Conservation (phyloP, 257 asterid species). For the Anisodus acutangulus region DNA sequence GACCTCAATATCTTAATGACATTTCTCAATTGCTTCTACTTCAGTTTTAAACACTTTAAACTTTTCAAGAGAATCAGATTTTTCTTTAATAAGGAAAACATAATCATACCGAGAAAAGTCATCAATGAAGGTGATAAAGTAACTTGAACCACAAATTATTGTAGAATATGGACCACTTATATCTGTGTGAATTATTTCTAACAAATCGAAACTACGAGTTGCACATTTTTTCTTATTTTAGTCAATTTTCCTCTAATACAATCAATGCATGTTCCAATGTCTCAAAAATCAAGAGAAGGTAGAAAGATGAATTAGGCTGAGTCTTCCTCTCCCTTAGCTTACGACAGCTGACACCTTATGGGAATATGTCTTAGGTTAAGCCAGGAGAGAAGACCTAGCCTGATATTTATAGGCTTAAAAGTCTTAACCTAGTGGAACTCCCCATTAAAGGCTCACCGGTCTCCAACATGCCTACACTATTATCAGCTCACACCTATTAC, state of each 20-base stretch:
- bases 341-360: too few species aligned
- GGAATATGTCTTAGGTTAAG: too few species aligned
- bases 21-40: neutral
- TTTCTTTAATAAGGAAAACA: neutral
- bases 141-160: neutral
- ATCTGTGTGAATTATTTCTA: neutral
- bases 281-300: neutral
- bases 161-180: neutral
- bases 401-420: too few species aligned
- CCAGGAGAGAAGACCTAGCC: too few species aligned
- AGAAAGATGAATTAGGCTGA: neutral
- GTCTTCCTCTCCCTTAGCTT: too few species aligned
- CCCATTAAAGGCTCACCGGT: too few species aligned
- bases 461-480: too few species aligned
- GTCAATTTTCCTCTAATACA: constrained; percentile 2
- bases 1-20: neutral
- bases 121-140: constrained; percentile 11
- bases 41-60: neutral
- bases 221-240: neutral
- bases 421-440: too few species aligned
- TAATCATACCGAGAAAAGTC: neutral
- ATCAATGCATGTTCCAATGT: neutral
- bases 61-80: neutral
- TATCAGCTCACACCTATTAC: too few species aligned
- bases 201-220: neutral